Evolutionary conservation across 1,284 basidiomycete genomes (phyloP), one percentile per base, ranked within the genome.

Genomic region (Uromyces viciae-fabae): DNA sequence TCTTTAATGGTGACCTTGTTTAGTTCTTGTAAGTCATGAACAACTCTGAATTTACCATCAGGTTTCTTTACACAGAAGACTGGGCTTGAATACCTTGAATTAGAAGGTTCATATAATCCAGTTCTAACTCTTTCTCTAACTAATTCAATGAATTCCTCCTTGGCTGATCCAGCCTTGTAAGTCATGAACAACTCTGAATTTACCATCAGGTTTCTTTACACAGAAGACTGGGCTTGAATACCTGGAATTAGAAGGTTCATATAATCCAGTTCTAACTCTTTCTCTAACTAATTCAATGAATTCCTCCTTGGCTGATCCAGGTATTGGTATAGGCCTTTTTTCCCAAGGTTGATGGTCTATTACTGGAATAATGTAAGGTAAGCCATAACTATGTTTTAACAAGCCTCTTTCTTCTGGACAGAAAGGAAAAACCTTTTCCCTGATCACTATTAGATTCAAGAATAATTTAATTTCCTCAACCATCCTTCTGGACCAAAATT

Each of bases 1-100:
- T 73, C 38, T 31, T 72, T 72, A 28, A 72, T 72, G 9, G 69
- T 72, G 7, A 72, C 69, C 42, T 72, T 68, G 31, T 49, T 72
- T 17, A 72, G 42, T 17, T 42, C 42, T n/a, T 72, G 69, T 7
- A 49, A 31, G 42, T 72, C 19, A 49, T 43, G 69, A n/a, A 73
- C 40, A 25, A 49, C 5, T 25, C 69, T 49, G 38, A 73, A 31
- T 19, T 68, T 68, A 19, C 69, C 69, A 52, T 73, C 33, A 25
- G 19, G 25, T 25, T 73, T 73, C 33, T 22, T 31, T 2, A 73
- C 69, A 14, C 17, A 52, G 36, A 73, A 73, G 19, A 73, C 40
- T 49, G 69, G 69, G 25, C 69, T 73, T n/a, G 43, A 49, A 68
- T 68, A 68, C 15, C 9, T 49, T 22, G 46, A 52, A 31, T 40